Evolutionary conservation across 2,329 filamentous ascomycete species (phyloP).

Genomic region (Hansfordia pulvinata): DNA sequence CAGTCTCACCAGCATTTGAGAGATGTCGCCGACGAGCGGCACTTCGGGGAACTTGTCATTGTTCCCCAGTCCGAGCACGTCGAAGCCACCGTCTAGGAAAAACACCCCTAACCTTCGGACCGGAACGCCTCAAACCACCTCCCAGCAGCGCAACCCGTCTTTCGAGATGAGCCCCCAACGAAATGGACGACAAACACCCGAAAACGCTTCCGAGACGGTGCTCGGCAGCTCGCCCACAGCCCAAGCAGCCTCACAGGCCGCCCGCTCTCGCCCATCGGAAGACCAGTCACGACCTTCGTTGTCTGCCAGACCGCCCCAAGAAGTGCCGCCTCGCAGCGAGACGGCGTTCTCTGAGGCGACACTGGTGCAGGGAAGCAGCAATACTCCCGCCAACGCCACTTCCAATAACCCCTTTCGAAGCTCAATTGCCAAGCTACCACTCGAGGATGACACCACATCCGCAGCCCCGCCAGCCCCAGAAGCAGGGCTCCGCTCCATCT

Average conservation of each 20-base stretch:
- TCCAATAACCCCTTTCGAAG: no score
- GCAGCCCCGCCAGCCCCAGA: slow-evolving; percentile 11
- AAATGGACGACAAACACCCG: slow-evolving; percentile 13
- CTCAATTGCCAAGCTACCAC: slow-evolving; percentile 43
- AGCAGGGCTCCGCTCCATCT: slow-evolving; percentile 53
- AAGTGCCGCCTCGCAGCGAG: slow-evolving; percentile 30
- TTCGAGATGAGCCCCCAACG: slow-evolving; percentile 16
- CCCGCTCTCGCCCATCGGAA: no score
- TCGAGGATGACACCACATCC: slow-evolving; percentile 18
- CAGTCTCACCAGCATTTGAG: no score
- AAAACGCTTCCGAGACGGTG: slow-evolving; percentile 14
- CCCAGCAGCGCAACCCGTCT: slow-evolving; percentile 11
- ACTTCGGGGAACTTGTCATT: no score
- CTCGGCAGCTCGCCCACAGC: slow-evolving; percentile 17
- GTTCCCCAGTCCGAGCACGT: no score
- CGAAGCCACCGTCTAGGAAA: no score
- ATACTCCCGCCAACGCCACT: no score
- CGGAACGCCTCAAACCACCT: slow-evolving; percentile 12
- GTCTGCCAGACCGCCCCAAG: slow-evolving; percentile 25
- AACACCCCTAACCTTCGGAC: slow-evolving; percentile 14
- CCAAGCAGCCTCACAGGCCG: no score
- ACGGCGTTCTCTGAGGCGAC: slow-evolving; percentile 38
- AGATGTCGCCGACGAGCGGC: no score
- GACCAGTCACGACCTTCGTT: slow-evolving; percentile 15
- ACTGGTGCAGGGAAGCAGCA: slow-evolving; percentile 33